A percentile compares a stretch with the other conserved stretches of the same genome.
Conservation (phyloP, 208 protist genomes). For the Endotrypanum monterogeii region DNA sequence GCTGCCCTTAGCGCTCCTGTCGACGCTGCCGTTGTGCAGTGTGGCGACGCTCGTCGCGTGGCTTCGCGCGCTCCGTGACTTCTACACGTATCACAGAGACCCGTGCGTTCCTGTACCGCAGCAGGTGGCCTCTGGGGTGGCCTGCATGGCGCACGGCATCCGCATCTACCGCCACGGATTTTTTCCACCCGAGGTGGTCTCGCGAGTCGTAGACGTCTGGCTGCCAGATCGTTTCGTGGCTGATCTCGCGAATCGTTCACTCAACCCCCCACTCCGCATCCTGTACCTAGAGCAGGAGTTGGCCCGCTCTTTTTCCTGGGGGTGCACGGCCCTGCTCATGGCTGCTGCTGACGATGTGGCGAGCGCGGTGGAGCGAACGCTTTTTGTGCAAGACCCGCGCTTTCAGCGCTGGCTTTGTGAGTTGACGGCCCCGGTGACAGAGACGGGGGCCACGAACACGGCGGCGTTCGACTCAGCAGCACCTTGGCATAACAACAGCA, state of each 20-base stretch:
- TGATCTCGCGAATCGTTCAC: slow-evolving; percentile 50
- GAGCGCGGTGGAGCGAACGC: slow-evolving; percentile 26
- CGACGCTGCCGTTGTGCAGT: slow-evolving; percentile 48
- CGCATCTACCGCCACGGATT: slow-evolving; percentile 56
- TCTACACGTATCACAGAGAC: slow-evolving; percentile 50
- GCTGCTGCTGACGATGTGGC: slow-evolving; percentile 42
- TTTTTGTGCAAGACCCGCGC: slow-evolving; percentile 36
- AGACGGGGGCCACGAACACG: not conserved
- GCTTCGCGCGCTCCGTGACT: slow-evolving; percentile 60
- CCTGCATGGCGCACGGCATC: slow-evolving; percentile 62
- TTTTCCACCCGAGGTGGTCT: slow-evolving; percentile 47
- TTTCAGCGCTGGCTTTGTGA: slow-evolving; percentile 27
- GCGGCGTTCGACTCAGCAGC: not conserved
- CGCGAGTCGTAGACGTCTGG: slow-evolving; percentile 43
- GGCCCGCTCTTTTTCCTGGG: slow-evolving; percentile 37
- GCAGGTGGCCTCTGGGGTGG: slow-evolving; percentile 60
- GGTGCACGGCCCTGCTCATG: slow-evolving; percentile 31
- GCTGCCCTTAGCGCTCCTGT: slow-evolving; percentile 71
- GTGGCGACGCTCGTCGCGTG: slow-evolving; percentile 46
- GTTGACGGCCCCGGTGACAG: not conserved
- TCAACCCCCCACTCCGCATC: slow-evolving; percentile 59
- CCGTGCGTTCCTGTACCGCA: slow-evolving; percentile 47
- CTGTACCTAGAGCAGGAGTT: slow-evolving; percentile 53
- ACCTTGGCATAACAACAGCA: not conserved
- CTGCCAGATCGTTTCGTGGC: slow-evolving; percentile 44